Evolutionary conservation across 2,329 filamentous ascomycete species (phyloP).

Genomic region (Fusarium protoensiforme): DNA sequence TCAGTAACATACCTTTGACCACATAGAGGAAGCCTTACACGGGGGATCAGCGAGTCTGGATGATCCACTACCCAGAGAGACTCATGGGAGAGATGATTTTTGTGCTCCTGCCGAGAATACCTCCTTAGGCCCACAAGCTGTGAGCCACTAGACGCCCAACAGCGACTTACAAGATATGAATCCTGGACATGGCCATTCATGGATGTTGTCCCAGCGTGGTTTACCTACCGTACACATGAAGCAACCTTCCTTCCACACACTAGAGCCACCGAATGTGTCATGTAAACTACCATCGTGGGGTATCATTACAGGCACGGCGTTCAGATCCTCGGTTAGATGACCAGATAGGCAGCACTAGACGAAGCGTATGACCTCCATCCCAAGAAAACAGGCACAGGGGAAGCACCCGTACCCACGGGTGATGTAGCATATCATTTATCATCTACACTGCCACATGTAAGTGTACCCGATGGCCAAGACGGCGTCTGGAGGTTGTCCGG

Average conservation of each 20-base stretch:
- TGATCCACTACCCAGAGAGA: neutral
- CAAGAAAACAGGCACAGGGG: neutral
- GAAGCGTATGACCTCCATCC: neutral
- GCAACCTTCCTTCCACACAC: neutral
- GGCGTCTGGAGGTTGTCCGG: neutral
- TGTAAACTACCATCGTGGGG: neutral
- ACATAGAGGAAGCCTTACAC: neutral
- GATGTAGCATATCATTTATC: neutral
- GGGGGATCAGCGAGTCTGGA: neutral
- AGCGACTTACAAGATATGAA: neutral
- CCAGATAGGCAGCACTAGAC: neutral
- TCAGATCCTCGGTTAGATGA: neutral
- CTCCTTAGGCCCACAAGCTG: neutral
- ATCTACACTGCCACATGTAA: neutral
- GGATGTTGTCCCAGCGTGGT: neutral
- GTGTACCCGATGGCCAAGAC: neutral
- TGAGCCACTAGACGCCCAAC: neutral
- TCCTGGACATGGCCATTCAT: neutral
- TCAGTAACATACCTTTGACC: too few species aligned
- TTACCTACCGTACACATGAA: neutral
- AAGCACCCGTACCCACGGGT: neutral
- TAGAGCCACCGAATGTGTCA: neutral
- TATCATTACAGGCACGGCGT: neutral
- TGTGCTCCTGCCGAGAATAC: neutral
- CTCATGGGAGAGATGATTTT: neutral